Percentiles rank a stretch among this genome's conserved stretches.
These are phyloP conservation scores for Oropetium thomaeum DNA, from an alignment of 176 grass and related monocot genomes.

Conservation along the genomic window DNA sequence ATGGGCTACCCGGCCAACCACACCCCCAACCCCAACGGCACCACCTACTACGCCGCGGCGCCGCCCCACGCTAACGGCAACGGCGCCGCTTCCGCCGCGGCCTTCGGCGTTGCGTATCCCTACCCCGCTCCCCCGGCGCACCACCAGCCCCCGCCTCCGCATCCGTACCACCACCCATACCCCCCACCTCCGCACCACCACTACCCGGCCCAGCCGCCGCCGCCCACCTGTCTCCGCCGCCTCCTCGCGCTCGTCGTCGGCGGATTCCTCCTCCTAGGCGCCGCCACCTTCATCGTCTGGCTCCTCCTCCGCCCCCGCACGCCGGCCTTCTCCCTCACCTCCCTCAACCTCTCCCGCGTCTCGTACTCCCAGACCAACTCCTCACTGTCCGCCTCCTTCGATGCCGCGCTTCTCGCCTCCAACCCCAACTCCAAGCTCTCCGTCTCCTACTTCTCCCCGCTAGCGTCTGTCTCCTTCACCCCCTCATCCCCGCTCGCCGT, in stretches of 20 bases:
- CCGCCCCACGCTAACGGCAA: conserved; percentile 6
- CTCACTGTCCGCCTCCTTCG: conserved; percentile 58
- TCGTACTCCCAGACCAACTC: conserved; percentile 46
- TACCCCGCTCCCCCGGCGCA: conserved; percentile 27
- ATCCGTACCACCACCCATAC: not conserved
- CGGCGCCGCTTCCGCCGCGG: not conserved
- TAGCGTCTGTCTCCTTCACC: conserved; percentile 44
- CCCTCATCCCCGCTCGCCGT: conserved; percentile 50
- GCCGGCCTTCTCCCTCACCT: conserved; percentile 60
- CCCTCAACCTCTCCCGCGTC: conserved; percentile 54
- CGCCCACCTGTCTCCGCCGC: conserved; percentile 61
- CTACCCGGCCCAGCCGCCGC: conserved; percentile 19
- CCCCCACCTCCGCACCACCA: conserved; percentile 22
- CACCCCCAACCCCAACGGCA: conserved; percentile 23
- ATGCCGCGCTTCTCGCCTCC: conserved; percentile 47
- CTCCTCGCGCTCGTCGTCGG: conserved; percentile 52
- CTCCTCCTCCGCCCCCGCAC: conserved; percentile 75
- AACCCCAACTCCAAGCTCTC: conserved; percentile 87
- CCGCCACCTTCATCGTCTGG: conserved; percentile 74
- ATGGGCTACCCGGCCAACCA: conserved; percentile 72
- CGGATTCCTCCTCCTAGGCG: conserved; percentile 65
- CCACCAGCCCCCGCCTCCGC: conserved; percentile 22
- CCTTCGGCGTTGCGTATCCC: conserved; percentile 52
- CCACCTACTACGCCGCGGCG: conserved; percentile 38
- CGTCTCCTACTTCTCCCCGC: conserved; percentile 50